Percentiles rank a stretch among this genome's conserved stretches.
Evolutionary conservation across 345 rosid genomes (phyloP).

Genomic region (Physaria fendleri): DNA sequence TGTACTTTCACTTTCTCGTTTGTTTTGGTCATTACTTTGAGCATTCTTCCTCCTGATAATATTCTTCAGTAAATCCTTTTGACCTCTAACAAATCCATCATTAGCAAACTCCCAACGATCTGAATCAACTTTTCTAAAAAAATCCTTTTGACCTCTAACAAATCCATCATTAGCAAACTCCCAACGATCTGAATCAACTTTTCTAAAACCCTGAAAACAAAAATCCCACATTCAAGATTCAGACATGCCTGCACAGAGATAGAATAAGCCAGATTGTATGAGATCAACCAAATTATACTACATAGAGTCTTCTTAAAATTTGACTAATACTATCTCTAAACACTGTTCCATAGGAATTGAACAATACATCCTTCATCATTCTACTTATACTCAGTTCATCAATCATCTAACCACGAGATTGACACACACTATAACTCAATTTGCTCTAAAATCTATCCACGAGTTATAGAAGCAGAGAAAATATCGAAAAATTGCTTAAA

Average conservation of each 20-base stretch:
- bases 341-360: background rate
- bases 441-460: background rate
- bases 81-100: constrained; percentile 68
- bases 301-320: background rate
- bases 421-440: background rate
- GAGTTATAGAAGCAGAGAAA: background rate
- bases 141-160: constrained; percentile 56
- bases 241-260: background rate
- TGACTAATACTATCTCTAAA: background rate
- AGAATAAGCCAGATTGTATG: background rate
- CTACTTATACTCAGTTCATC: background rate
- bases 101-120: constrained; percentile 90
- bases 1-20: constrained; percentile 25
- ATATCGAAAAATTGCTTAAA: background rate
- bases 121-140: constrained; percentile 74
- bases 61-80: constrained; percentile 62
- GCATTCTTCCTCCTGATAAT: constrained; percentile 62
- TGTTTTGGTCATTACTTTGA: constrained; percentile 45
- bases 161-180: constrained; percentile 88
- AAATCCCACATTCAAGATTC: background rate
- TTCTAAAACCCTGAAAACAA: constrained; percentile 72
- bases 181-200: constrained; percentile 78
- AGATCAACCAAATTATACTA: background rate
- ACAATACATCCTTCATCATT: constrained; percentile 1
- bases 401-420: background rate